These are phyloP conservation scores for Plasmodium ovale DNA, from an alignment of 169 alveolate genomes.

Conservation along the genomic window DNA sequence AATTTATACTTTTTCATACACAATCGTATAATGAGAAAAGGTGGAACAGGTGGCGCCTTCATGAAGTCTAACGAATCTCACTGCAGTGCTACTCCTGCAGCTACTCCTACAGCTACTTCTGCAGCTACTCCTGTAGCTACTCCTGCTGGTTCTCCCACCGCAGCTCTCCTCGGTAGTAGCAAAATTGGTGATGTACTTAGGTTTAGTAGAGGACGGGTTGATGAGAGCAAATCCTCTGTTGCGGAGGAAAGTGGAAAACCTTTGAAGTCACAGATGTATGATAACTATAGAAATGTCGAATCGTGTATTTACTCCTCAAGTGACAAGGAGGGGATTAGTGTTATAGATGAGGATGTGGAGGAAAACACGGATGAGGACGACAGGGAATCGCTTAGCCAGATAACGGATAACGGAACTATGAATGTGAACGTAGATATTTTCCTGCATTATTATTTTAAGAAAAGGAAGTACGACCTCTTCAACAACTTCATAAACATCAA, in stretches of 20 bases:
- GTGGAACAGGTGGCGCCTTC: neutral
- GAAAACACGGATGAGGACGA: conserved; percentile 24
- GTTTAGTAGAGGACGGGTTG: neutral
- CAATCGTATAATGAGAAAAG: conserved; percentile 17
- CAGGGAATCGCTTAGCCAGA: conserved; percentile 29
- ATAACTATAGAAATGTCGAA: conserved; percentile 34
- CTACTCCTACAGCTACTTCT: neutral
- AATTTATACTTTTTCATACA: conserved; percentile 71
- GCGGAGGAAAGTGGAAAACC: neutral
- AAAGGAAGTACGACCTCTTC: conserved; percentile 56
- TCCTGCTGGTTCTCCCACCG: neutral
- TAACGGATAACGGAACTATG: conserved; percentile 72
- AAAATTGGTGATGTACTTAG: neutral
- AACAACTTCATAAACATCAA: conserved; percentile 67
- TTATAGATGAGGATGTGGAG: neutral
- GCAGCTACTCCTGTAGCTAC: neutral
- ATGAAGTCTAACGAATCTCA: neutral
- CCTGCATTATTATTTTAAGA: conserved; percentile 64
- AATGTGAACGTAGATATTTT: conserved; percentile 66
- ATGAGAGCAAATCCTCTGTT: neutral
- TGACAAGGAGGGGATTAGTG: conserved; percentile 28
- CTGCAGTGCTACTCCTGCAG: neutral
- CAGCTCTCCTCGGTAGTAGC: neutral
- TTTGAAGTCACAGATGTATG: conserved; percentile 13
- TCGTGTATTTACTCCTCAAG: conserved; percentile 53